Conservation (phyloP, 257 asterid species). For the Scutellaria baicalensis region DNA sequence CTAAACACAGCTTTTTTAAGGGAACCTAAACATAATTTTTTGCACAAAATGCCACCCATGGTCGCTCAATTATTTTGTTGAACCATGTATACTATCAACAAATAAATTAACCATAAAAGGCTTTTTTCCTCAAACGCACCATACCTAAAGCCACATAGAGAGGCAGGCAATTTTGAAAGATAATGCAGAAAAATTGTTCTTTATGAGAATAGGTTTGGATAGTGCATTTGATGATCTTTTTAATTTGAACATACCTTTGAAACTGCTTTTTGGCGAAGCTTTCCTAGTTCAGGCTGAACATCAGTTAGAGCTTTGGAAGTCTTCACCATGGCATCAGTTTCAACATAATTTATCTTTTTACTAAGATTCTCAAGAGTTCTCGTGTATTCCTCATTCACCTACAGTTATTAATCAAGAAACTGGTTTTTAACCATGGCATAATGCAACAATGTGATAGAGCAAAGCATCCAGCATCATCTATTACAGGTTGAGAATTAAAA, state of each 20-base stretch:
- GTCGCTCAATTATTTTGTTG: no score
- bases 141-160: not conserved
- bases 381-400: conserved; percentile 95
- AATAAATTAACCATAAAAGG: not conserved
- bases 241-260: conserved; percentile 56
- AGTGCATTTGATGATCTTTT: conserved; percentile 2
- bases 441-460: not conserved
- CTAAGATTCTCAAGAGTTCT: conserved; percentile 83
- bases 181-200: not conserved
- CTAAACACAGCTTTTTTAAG: no score
- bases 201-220: not conserved
- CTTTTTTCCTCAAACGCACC: not conserved
- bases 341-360: conserved; percentile 80
- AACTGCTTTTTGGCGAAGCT: conserved; percentile 94
- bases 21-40: no score
- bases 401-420: conserved; percentile 18
- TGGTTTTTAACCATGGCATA: conserved; percentile 10
- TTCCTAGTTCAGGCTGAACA: conserved; percentile 93
- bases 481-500: conserved; percentile 16
- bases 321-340: conserved; percentile 69
- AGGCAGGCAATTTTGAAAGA: not conserved
- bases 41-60: no score
- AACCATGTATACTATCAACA: not conserved
- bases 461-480: conserved; percentile 13
- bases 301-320: conserved; percentile 83